A percentile compares a stretch with the other conserved stretches of the same genome.
phyloP scores from a whole-genome alignment of 1,139 yeast species.

The Trichomonascaceae sp. region DNA sequence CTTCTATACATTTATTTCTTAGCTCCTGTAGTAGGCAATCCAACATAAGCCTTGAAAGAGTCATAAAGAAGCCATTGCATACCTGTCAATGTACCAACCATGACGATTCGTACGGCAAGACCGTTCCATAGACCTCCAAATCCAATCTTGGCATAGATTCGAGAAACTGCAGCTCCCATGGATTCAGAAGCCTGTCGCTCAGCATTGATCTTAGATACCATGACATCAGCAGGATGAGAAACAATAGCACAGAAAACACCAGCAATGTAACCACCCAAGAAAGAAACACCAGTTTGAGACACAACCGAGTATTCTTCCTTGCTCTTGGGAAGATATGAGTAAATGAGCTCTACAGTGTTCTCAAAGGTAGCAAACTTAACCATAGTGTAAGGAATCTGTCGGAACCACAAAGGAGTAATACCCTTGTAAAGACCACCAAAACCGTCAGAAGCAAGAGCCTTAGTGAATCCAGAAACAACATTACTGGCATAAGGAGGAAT shows the following conservation, averaged over 20 bases:
- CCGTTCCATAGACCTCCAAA: constrained; percentile 93
- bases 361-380: constrained; percentile 92
- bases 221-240: constrained; percentile 95
- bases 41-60: constrained; percentile 84
- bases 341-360: constrained; percentile 56
- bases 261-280: constrained; percentile 91
- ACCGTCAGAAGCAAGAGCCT: constrained; percentile 45
- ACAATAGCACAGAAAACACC: constrained; percentile 93
- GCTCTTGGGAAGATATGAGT: constrained; percentile 23
- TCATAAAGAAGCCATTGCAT: constrained; percentile 95
- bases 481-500: constrained; percentile 70
- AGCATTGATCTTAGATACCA: constrained; percentile 87
- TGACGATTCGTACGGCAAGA: constrained; percentile 83
- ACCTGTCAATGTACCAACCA: constrained; percentile 96
- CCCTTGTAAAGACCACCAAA: constrained; percentile 17
- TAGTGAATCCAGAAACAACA: constrained; percentile 60
- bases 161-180: constrained; percentile 56
- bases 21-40: constrained; percentile 81
- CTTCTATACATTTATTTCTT: constrained; percentile 14
- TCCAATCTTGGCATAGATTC: constrained; percentile 78
- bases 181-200: constrained; percentile 65
- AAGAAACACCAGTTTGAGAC: constrained; percentile 89
- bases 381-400: constrained; percentile 97
- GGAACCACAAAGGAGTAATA: constrained; percentile 81
- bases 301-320: constrained; percentile 34